A percentile compares a stretch with the other conserved stretches of the same genome.
Evolutionary conservation across 441 rosid species (phyloP).

Genomic region (Arabidopsis hybrid): DNA sequence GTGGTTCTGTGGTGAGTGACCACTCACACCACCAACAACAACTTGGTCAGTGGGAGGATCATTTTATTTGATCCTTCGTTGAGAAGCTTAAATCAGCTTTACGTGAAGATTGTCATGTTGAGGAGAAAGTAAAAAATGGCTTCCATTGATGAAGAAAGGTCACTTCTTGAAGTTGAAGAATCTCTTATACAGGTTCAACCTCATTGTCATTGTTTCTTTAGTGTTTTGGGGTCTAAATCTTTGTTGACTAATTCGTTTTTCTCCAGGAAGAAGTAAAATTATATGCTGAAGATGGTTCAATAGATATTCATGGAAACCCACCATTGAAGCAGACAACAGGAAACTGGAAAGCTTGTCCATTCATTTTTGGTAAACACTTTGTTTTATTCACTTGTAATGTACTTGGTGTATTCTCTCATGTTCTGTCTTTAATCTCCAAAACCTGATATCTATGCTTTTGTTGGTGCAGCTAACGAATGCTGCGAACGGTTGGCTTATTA

Average conservation of each 20-base stretch:
- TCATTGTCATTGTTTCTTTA: too few species aligned
- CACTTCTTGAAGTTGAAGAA: background rate
- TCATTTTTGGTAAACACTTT: slow-evolving; percentile 51
- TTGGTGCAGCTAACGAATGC: slow-evolving; percentile 56
- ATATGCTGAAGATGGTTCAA: slow-evolving; percentile 62
- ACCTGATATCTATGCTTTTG: background rate
- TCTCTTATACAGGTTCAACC: too few species aligned
- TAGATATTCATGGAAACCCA: slow-evolving; percentile 51
- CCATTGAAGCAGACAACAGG: slow-evolving; percentile 58
- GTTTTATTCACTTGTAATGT: background rate
- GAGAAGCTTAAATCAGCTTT: too few species aligned
- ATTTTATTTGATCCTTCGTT: too few species aligned
- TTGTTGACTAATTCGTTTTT: too few species aligned
- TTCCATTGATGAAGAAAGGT: too few species aligned
- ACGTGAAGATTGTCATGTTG: too few species aligned
- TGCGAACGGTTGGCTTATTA: slow-evolving; percentile 92
- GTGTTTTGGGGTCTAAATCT: too few species aligned
- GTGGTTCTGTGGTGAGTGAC: too few species aligned
- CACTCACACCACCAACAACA: too few species aligned
- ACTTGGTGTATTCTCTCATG: background rate
- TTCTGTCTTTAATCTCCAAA: background rate
- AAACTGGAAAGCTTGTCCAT: slow-evolving; percentile 74
- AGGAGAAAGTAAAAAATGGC: too few species aligned
- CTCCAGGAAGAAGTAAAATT: slow-evolving; percentile 12
- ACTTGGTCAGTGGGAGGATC: too few species aligned